phyloP scores from a whole-genome alignment of 208 protist genomes.

The Trypanosoma melophagium region DNA sequence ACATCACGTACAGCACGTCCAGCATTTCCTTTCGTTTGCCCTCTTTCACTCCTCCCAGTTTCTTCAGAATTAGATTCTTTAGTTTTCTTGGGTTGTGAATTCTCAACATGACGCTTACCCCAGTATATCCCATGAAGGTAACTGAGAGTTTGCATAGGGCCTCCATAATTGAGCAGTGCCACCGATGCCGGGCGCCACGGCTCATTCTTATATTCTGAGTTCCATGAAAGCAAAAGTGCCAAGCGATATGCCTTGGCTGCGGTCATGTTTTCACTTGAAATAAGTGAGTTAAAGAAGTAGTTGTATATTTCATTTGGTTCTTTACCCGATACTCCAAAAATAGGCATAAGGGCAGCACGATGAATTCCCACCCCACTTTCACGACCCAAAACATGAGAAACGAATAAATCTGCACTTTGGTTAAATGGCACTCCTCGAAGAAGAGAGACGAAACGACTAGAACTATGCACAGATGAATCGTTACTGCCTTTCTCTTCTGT shows the following conservation, averaged over 20 bases:
- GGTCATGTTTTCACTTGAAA: conserved; percentile 17
- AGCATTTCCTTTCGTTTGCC: too few species aligned
- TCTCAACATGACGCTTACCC: background rate
- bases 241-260: conserved; percentile 27
- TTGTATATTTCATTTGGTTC: conserved; percentile 13
- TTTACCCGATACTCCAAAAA: conserved; percentile 13
- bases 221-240: conserved; percentile 16
- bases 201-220: conserved; percentile 26
- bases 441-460: background rate
- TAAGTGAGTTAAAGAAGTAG: conserved; percentile 16
- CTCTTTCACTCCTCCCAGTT: too few species aligned
- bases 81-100: background rate
- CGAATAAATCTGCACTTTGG: conserved; percentile 30
- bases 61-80: background rate
- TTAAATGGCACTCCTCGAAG: conserved; percentile 14
- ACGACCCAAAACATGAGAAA: conserved; percentile 25
- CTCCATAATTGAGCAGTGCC: conserved; percentile 61
- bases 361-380: conserved; percentile 27
- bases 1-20: too few species aligned
- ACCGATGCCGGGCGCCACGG: conserved; percentile 60
- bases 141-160: conserved; percentile 35
- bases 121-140: conserved; percentile 13
- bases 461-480: background rate
- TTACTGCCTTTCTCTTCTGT: background rate
- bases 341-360: conserved; percentile 22